Conservation (phyloP, 768 basidiomycete species). For the Fistulinella prunicolor region DNA sequence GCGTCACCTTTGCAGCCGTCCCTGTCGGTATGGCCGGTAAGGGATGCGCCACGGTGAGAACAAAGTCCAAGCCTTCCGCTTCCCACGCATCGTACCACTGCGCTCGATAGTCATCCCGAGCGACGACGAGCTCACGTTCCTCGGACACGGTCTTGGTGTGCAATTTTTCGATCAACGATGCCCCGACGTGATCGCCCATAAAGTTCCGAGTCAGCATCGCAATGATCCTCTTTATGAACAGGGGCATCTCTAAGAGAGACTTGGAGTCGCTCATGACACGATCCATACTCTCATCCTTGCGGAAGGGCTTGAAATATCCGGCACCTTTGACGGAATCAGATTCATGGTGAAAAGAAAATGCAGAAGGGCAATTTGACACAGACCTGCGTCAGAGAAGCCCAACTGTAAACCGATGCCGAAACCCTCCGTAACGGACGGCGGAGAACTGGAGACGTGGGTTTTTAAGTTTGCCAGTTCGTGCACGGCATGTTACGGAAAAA, state of each 20-base stretch:
- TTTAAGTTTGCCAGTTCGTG: background rate
- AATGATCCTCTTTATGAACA: conserved; percentile 42
- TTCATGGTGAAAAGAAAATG: background rate
- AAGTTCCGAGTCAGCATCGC: conserved; percentile 36
- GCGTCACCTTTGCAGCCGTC: conserved; percentile 32
- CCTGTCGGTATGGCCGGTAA: conserved; percentile 39
- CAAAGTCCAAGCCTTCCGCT: conserved; percentile 38
- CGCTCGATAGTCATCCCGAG: conserved; percentile 22
- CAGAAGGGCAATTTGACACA: conserved; percentile 1
- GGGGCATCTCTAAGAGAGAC: conserved; percentile 25
- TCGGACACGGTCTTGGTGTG: conserved; percentile 26
- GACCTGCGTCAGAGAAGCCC: conserved; percentile 56
- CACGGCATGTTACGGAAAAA: background rate
- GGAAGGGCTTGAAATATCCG: conserved; percentile 38
- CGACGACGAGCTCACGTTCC: conserved; percentile 29
- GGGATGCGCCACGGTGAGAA: conserved; percentile 39
- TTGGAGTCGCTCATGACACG: conserved; percentile 25
- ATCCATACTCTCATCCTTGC: conserved; percentile 36
- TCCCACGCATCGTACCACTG: conserved; percentile 40
- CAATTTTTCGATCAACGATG: conserved; percentile 36
- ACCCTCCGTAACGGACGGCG: conserved; percentile 52
- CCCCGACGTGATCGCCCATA: conserved; percentile 26
- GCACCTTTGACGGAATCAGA: conserved; percentile 33
- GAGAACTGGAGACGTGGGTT: conserved; percentile 23
- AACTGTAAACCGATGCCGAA: conserved; percentile 52